These are phyloP conservation scores for Ogataea paradorogensis DNA, from an alignment of 805 yeast species.

Conservation along the genomic window DNA sequence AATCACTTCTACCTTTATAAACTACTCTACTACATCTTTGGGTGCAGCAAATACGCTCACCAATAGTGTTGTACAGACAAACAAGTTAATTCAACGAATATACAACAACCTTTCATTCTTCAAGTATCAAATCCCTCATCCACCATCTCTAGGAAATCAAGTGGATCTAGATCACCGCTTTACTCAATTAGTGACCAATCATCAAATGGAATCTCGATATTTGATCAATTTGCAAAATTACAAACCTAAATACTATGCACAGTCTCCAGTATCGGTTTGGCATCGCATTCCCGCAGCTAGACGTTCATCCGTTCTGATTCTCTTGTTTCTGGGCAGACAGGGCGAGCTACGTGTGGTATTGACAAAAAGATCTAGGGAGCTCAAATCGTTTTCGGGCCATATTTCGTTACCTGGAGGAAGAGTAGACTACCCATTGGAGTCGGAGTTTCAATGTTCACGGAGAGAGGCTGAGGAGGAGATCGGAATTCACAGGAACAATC, in stretches of 20 bases:
- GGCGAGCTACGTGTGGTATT: slow-evolving; percentile 78
- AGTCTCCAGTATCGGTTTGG: slow-evolving; percentile 50
- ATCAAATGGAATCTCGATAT: slow-evolving; percentile 34
- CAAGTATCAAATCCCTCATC: slow-evolving; percentile 23
- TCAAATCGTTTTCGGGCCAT: slow-evolving; percentile 82
- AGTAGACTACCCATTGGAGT: slow-evolving; percentile 66
- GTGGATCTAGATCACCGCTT: slow-evolving; percentile 9
- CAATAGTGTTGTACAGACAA: slow-evolving; percentile 14
- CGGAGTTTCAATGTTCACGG: slow-evolving; percentile 70
- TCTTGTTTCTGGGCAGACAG: slow-evolving; percentile 65
- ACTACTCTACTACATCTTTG: slow-evolving; percentile 17
- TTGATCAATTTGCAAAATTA: slow-evolving; percentile 36
- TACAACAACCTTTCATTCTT: slow-evolving; percentile 20
- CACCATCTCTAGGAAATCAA: slow-evolving; percentile 18
- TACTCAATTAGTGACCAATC: slow-evolving; percentile 18
- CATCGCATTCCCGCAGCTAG: slow-evolving; percentile 59
- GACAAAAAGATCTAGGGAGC: slow-evolving; percentile 69
- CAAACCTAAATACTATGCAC: slow-evolving; percentile 34
- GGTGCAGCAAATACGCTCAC: slow-evolving; percentile 9
- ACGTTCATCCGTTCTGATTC: slow-evolving; percentile 75
- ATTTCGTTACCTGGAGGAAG: slow-evolving; percentile 93
- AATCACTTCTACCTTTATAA: slow-evolving; percentile 18
- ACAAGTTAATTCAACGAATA: slow-evolving; percentile 14
- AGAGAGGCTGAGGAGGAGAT: slow-evolving; percentile 88
- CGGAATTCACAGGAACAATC: slow-evolving; percentile 58